Conservation (phyloP, 306 rosid species). For the Acacia confusa region DNA sequence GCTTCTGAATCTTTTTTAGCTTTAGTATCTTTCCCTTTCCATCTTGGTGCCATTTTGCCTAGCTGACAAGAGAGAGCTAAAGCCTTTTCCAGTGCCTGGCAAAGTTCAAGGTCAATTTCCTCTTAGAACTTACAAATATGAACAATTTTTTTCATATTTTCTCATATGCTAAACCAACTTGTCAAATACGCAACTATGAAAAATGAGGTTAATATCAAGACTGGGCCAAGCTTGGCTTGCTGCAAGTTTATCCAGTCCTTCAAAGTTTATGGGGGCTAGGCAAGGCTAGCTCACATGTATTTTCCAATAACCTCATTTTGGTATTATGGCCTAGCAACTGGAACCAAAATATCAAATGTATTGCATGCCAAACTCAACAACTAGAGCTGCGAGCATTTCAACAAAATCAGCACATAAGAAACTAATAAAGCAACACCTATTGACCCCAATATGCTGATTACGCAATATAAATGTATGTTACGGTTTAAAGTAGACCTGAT, state of each 20-base stretch:
- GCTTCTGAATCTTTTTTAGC: constrained; percentile 68
- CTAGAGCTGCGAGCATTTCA: neutral
- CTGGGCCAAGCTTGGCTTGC: too few relatives aligned
- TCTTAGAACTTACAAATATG: neutral
- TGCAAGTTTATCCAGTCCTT: too few relatives aligned
- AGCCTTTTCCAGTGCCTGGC: neutral
- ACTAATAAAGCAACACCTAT: neutral
- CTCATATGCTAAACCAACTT: neutral
- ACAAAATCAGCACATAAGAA: neutral
- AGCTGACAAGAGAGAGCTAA: neutral
- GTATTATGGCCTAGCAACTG: neutral
- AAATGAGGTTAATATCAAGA: too few relatives aligned
- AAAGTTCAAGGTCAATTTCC: neutral
- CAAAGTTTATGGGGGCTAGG: too few relatives aligned
- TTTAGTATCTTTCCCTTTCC: constrained; percentile 78
- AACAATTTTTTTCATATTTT: neutral
- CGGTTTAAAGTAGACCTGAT: neutral
- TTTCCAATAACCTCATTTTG: too few relatives aligned
- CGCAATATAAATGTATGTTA: neutral
- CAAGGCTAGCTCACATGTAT: too few relatives aligned
- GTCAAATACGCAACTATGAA: neutral
- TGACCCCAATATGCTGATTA: neutral
- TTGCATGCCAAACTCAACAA: neutral
- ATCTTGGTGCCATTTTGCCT: constrained; percentile 58
- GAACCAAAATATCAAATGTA: neutral